phyloP scores from a whole-genome alignment of 1,139 yeast species.

The Diutina ranongensis region DNA sequence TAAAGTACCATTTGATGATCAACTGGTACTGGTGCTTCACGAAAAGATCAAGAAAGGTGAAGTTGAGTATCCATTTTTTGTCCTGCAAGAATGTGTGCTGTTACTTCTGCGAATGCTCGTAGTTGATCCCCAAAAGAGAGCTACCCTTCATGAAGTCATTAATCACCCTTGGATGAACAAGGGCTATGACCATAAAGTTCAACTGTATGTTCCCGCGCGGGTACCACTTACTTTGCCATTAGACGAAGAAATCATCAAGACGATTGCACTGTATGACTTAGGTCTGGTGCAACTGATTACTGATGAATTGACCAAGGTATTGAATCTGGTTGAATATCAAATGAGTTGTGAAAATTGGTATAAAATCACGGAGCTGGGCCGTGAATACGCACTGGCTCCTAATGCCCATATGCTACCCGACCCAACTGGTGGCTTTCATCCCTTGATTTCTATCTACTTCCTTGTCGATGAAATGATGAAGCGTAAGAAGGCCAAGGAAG shows the following conservation, averaged over 20 bases:
- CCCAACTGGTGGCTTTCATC: conserved; percentile 88
- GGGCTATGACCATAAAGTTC: conserved; percentile 70
- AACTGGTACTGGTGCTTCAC: conserved; percentile 82
- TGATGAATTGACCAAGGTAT: conserved; percentile 43
- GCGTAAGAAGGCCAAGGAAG: conserved; percentile 53
- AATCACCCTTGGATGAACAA: conserved; percentile 92
- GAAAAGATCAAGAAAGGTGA: conserved; percentile 88
- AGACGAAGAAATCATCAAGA: conserved; percentile 56
- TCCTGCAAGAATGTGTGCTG: conserved; percentile 76
- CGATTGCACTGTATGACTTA: conserved; percentile 72
- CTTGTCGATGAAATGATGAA: conserved; percentile 75
- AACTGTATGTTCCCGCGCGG: conserved; percentile 66
- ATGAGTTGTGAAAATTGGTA: conserved; percentile 55
- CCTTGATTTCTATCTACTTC: conserved; percentile 75
- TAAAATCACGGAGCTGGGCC: conserved; percentile 25
- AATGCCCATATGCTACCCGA: conserved; percentile 40
- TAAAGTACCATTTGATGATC: conserved; percentile 96
- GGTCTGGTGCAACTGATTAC: conserved; percentile 54
- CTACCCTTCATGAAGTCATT: conserved; percentile 65
- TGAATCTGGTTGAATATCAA: conserved; percentile 60
- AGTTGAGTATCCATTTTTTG: conserved; percentile 81
- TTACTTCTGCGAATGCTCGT: conserved; percentile 82
- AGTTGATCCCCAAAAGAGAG: conserved; percentile 76
- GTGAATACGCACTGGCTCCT: conserved; percentile 30
- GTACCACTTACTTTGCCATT: conserved; percentile 66